Base-by-base conservation (phyloP, 2,329 filamentous ascomycete species). In the Beauveria bassiana region DNA sequence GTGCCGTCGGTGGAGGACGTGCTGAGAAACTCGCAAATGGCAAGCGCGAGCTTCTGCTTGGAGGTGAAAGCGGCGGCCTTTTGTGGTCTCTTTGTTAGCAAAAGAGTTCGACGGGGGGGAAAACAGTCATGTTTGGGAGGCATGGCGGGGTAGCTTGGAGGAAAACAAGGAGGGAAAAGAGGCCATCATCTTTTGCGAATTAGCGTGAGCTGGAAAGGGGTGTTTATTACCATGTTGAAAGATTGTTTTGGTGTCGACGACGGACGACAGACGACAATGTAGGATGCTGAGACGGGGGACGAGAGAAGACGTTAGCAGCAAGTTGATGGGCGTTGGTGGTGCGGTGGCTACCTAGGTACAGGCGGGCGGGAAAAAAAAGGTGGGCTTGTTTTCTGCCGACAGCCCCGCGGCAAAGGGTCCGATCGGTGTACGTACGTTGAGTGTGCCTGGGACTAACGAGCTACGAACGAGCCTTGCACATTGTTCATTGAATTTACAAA, bases 21-120 rank as follows among this genome's bases (percentile, higher is more conserved):
- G 69, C 84, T 84, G 64, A 99, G 88, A 81, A 96, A 99, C 79
- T 98, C 91, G 80, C 96, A 91, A 75, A 99, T 93, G 69, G 95
- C 91, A 73, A 99, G 90, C 75, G 95, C 95, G 66, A 99, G 89
- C 78, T 93, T 91, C 85, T 99, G 85, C 75, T 85, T 84, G 62
- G 82, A 78, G 59, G 79, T 78, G 49, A 79, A 75, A 63, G 78
- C 65, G 54, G 70, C 68, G 5, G 34, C 34, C 34, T 38, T 38
- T 38, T 38, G 34, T 14, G 2, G 5, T 38, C 5, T 38, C 5
- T 38, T 8, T n/a, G 16, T 50, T 50, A 50, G 47, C 47, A 28
- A 14, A 28, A 28, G 24, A 10, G 14, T 24, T 49, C 22, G 47
- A 18, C 5, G n/a, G 31, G 26, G 31, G 7, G 26, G 26, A 7